phyloP scores from a whole-genome alignment of 176 grass and related monocot species.

The Eragrostis curvula region DNA sequence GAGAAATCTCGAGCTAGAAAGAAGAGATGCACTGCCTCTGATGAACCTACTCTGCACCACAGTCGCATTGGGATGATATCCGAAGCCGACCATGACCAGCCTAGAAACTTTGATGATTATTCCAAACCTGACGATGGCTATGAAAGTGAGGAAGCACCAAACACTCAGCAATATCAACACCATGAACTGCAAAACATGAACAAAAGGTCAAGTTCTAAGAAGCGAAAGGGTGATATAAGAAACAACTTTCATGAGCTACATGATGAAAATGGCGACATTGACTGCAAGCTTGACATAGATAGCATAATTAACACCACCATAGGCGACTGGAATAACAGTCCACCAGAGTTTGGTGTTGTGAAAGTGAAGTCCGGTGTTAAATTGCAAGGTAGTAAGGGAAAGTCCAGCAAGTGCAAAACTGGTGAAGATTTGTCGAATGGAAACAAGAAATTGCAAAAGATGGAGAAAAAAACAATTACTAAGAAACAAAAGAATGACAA shows the following conservation, averaged over 20 bases:
- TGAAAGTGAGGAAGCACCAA: constrained; percentile 29
- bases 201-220: constrained; percentile 38
- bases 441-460: constrained; percentile 43
- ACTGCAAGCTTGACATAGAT: constrained; percentile 33
- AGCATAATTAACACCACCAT: constrained; percentile 48
- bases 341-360: constrained; percentile 36
- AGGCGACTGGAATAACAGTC: constrained; percentile 38
- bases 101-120: constrained; percentile 28
- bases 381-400: constrained; percentile 52
- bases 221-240: constrained; percentile 43
- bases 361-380: constrained; percentile 55
- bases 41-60: constrained; percentile 31
- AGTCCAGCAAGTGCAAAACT: constrained; percentile 48
- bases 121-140: constrained; percentile 39
- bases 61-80: constrained; percentile 20
- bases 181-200: constrained; percentile 42
- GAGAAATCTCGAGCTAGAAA: constrained; percentile 56
- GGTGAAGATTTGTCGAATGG: constrained; percentile 34
- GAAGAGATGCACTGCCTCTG: constrained; percentile 29
- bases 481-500: constrained; percentile 49
- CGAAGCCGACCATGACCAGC: constrained; percentile 24
- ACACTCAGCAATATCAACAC: constrained; percentile 32
- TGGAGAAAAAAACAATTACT: constrained; percentile 41
- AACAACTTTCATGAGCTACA: constrained; percentile 34
- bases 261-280: constrained; percentile 32